Evolutionary conservation across 2,329 filamentous ascomycete species (phyloP), one percentile per base, ranked within the genome.

Genomic region (Neonectria neomacrospora): DNA sequence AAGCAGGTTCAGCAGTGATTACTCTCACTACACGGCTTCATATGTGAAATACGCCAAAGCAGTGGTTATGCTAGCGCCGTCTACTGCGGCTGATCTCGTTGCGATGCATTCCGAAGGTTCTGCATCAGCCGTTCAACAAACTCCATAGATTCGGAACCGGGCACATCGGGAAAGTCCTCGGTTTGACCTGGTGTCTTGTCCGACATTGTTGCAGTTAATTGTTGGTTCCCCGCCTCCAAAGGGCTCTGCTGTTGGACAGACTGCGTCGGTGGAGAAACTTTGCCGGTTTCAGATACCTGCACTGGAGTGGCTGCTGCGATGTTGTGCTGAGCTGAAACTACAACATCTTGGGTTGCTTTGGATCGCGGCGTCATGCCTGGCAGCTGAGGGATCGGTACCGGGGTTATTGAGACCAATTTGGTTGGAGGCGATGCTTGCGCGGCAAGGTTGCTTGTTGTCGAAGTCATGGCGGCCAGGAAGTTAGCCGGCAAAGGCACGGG

Each of bases 101-200:
- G 70, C 23, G 77, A 78, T 10, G 80, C 80, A 53, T 80, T 78
- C 44, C 80, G 80, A 14, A 87, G 75, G 65, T 86, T 85, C 45
- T 74, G 71, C 79, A 87, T 82, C 79, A 87, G 83, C 64, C 80
- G 80, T 71, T 86, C 83, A 47, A 87, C 80, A 42, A 86, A 77
- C 26, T 81, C 76, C 76, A 81, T 80, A n/a, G 80, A 82, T 67
- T 82, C 81, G 52, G 75, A 70, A 11, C 77, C 79, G 9, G 81
- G 79, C 22, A 81, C 79, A 57, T 82, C 80, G 2, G 80, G 74
- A 53, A 82, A 79, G 16, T 76, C 78, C 37, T 78, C 77, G n/a
- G 66, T 65, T 23, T 57, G 47, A 8, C 50, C 23, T 16, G 51
- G 47, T 30, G 45, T 39, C 41, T 16, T 63, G 18, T 28, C 54